Evolutionary conservation across 108 stramenopile species (phyloP).

Genomic region (Mediolabrus comicus): DNA sequence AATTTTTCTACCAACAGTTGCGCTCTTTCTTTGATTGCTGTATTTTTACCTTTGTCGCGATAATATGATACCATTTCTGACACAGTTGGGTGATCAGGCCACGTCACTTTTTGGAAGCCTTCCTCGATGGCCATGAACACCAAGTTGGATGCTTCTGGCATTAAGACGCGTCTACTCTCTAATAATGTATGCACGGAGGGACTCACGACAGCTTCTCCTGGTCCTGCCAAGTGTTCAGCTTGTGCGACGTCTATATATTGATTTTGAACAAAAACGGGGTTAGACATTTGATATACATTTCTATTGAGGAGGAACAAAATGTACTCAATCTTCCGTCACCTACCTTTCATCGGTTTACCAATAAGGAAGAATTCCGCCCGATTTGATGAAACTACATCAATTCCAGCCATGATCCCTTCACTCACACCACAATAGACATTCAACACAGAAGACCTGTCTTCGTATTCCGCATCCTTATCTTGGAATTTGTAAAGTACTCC

Average conservation of each 20-base stretch:
- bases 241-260: conserved; percentile 11
- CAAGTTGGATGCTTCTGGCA: conserved; percentile 6
- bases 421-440: conserved; percentile 31
- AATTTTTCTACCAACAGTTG: conserved; percentile 13
- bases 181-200: conserved; percentile 10
- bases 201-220: conserved; percentile 28
- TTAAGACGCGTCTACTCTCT: neutral
- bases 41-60: neutral
- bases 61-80: conserved; percentile 9
- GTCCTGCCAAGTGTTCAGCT: conserved; percentile 13
- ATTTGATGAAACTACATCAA: conserved; percentile 22
- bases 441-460: conserved; percentile 13
- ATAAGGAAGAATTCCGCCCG: conserved; percentile 33
- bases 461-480: conserved; percentile 21
- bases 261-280: neutral
- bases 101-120: conserved; percentile 9
- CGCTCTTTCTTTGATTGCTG: neutral
- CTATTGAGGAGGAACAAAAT: neutral
- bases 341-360: conserved; percentile 26
- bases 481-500: conserved; percentile 8
- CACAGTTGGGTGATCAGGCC: conserved; percentile 6
- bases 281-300: neutral
- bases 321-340: neutral
- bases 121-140: conserved; percentile 2
- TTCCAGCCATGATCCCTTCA: conserved; percentile 26